phyloP scores from a whole-genome alignment of 2,329 filamentous ascomycete species.

The Epichloe sylvatica region DNA sequence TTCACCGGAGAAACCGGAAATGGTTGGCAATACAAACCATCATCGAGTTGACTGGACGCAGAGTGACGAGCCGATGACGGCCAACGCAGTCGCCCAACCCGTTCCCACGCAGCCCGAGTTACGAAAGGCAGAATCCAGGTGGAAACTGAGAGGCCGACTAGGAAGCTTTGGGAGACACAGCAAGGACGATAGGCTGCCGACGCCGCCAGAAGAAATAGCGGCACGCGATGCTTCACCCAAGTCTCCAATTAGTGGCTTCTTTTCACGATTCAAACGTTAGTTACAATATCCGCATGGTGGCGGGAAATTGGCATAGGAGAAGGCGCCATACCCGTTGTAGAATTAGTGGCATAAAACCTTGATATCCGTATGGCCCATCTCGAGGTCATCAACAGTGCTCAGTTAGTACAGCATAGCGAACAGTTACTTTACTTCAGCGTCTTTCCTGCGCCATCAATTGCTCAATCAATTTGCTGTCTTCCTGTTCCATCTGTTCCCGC shows the following conservation, averaged over 20 bases:
- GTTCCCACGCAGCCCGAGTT: constrained; percentile 16
- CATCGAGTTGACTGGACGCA: constrained; percentile 45
- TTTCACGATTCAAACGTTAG: constrained; percentile 31
- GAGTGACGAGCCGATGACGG: constrained; percentile 30
- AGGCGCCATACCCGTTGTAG: constrained; percentile 1
- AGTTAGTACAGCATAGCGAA: constrained; percentile 1
- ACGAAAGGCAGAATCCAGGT: constrained; percentile 33
- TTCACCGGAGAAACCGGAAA: background rate
- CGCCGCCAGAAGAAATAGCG: constrained; percentile 8
- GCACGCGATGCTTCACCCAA: constrained; percentile 12
- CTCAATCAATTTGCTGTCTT: constrained; percentile 36
- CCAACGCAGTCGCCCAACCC: background rate
- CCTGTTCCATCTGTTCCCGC: constrained; percentile 30
- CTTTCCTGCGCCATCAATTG: constrained; percentile 33
- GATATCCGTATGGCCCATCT: constrained; percentile 1
- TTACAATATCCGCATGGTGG: background rate
- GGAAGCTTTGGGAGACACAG: constrained; percentile 19
- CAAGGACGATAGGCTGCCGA: constrained; percentile 13
- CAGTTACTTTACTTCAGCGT: constrained; percentile 11
- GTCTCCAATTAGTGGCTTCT: constrained; percentile 25
- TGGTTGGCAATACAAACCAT: constrained; percentile 14
- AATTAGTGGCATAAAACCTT: constrained; percentile 2
- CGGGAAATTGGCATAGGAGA: background rate
- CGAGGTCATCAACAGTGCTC: background rate
- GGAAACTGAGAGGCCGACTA: constrained; percentile 31